Evolutionary conservation across 352 stramenopile genomes (phyloP).

Genomic region (Pythium brassicae): DNA sequence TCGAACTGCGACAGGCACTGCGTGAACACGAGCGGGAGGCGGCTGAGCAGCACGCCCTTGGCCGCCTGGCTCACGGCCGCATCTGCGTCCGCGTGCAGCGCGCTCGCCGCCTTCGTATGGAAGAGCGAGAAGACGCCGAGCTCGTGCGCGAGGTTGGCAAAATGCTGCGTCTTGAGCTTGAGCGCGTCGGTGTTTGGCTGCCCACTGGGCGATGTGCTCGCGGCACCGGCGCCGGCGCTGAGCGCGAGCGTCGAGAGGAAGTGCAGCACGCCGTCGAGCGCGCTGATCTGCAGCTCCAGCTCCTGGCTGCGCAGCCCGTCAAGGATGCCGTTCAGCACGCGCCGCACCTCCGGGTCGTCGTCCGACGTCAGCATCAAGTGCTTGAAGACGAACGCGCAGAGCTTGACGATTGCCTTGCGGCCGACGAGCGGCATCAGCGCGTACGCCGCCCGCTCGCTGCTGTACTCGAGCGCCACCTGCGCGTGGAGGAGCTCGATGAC

Average conservation of each 20-base stretch:
- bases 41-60: slow-evolving; percentile 56
- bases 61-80: slow-evolving; percentile 13
- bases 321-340: slow-evolving; percentile 50
- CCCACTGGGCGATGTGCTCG: slow-evolving; percentile 6
- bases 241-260: slow-evolving; percentile 52
- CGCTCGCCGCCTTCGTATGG: slow-evolving; percentile 46
- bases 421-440: slow-evolving; percentile 29
- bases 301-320: slow-evolving; percentile 66
- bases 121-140: slow-evolving; percentile 76
- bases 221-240: slow-evolving; percentile 1
- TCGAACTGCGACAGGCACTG: slow-evolving; percentile 78
- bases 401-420: slow-evolving; percentile 62
- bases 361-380: slow-evolving; percentile 49
- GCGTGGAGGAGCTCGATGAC: slow-evolving; percentile 41
- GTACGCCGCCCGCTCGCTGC: slow-evolving; percentile 5
- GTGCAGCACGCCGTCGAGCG: slow-evolving; percentile 69
- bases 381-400: slow-evolving; percentile 77
- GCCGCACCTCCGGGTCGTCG: slow-evolving; percentile 42
- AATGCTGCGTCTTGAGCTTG: slow-evolving; percentile 29
- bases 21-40: slow-evolving; percentile 79
- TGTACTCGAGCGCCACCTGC: slow-evolving; percentile 56
- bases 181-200: slow-evolving; percentile 14
- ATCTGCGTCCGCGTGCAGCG: slow-evolving; percentile 26
- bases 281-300: slow-evolving; percentile 60
- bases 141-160: slow-evolving; percentile 61